Percentiles rank a stretch among this genome's conserved stretches.
Evolutionary conservation across 176 grass and related monocot species (phyloP).

Genomic region (Avena atlantica): DNA sequence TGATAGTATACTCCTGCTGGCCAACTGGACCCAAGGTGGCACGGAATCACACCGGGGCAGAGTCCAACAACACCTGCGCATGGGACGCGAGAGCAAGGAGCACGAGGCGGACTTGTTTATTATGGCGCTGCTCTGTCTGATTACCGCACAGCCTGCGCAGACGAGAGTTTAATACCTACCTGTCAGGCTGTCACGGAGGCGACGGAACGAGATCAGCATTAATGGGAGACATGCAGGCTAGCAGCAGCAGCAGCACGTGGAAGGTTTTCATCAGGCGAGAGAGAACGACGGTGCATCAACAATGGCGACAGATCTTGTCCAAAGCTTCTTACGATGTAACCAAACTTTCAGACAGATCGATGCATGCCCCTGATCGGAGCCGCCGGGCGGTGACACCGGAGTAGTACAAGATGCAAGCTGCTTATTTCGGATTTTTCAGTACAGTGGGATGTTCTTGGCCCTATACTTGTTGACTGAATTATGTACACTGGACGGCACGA

Average conservation of each 20-base stretch:
- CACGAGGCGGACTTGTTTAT: constrained; percentile 16
- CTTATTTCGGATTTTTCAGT: constrained; percentile 26
- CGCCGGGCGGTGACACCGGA: constrained; percentile 24
- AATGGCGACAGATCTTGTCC: constrained; percentile 24
- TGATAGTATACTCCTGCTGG: neutral
- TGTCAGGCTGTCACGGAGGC: neutral
- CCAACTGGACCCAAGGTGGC: constrained; percentile 36
- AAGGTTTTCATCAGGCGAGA: neutral
- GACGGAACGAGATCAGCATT: neutral
- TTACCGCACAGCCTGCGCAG: neutral
- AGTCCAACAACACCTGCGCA: constrained; percentile 15
- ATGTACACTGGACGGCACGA: constrained; percentile 48
- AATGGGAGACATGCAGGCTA: neutral
- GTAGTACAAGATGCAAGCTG: constrained; percentile 2
- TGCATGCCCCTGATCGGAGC: constrained; percentile 19
- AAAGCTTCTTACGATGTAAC: neutral
- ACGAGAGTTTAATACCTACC: constrained; percentile 13
- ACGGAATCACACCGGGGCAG: neutral
- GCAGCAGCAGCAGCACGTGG: neutral
- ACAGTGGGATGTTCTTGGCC: neutral
- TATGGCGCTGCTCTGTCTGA: neutral
- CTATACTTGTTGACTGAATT: constrained; percentile 18
- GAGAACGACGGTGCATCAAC: neutral
- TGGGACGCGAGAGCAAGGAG: constrained; percentile 40
- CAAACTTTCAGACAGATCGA: neutral